A percentile compares a stretch with the other conserved stretches of the same genome.
phyloP scores from a whole-genome alignment of 2,329 filamentous ascomycete species.

The Cladosporium austrohemisphaericum region DNA sequence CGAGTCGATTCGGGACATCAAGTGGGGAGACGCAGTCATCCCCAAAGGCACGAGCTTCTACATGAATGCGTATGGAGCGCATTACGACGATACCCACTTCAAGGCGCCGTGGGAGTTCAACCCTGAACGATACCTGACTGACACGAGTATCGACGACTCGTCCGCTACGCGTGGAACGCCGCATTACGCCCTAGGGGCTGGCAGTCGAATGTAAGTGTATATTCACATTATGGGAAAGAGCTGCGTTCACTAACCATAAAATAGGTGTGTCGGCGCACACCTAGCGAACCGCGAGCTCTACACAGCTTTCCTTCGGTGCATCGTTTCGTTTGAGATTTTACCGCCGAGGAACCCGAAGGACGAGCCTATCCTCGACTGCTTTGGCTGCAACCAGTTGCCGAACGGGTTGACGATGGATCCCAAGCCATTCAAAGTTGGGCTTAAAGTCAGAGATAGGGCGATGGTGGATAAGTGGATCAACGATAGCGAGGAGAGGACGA shows the following conservation, averaged over 20 bases:
- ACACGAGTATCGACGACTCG: constrained; percentile 43
- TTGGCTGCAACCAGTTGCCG: constrained; percentile 45
- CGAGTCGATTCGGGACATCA: constrained; percentile 67
- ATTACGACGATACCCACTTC: constrained; percentile 69
- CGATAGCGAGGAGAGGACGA: constrained; percentile 46
- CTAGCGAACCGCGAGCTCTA: constrained; percentile 40
- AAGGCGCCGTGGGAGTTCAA: constrained; percentile 59
- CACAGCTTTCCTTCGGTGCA: constrained; percentile 48
- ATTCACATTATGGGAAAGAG: too few relatives aligned
- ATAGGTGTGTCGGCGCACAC: constrained; percentile 36
- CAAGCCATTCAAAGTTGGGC: constrained; percentile 49
- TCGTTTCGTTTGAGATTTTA: constrained; percentile 45
- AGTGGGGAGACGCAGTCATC: constrained; percentile 63
- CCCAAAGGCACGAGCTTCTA: constrained; percentile 76
- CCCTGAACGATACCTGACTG: constrained; percentile 66
- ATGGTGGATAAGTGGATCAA: constrained; percentile 45
- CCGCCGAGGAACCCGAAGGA: constrained; percentile 40
- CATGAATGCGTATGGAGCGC: constrained; percentile 72
- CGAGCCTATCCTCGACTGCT: constrained; percentile 41
- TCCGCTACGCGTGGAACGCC: constrained; percentile 40
- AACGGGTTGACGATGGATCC: constrained; percentile 49
- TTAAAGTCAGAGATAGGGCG: constrained; percentile 41
- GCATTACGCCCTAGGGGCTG: constrained; percentile 48
- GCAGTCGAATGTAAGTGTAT: constrained; percentile 31
- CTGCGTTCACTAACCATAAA: not conserved